phyloP scores from a whole-genome alignment of 116 monocot genomes.

The Dioscorea cayenensis region DNA sequence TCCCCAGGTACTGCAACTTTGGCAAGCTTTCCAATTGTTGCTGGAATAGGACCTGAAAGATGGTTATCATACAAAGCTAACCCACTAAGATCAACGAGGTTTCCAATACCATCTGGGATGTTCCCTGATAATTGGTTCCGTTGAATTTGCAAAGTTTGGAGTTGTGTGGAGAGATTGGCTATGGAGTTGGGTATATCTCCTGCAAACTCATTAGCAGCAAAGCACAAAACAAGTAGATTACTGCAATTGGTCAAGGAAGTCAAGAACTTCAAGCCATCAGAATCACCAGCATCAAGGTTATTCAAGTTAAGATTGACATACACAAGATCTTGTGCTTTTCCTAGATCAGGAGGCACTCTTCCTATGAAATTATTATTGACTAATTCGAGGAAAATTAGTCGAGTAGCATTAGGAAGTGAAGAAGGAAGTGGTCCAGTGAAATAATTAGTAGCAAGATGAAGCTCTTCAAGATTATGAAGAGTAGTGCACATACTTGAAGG shows the following conservation, averaged over 20 bases:
- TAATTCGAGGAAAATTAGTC: too few relatives aligned
- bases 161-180: constrained; percentile 22
- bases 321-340: neutral
- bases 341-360: neutral
- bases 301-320: neutral
- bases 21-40: neutral
- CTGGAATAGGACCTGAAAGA: constrained; percentile 4
- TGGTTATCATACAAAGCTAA: neutral
- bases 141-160: neutral
- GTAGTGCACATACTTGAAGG: too few relatives aligned
- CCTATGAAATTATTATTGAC: neutral
- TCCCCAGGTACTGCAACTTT: constrained; percentile 1
- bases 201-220: constrained; percentile 14
- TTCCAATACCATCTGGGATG: constrained; percentile 36
- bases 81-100: constrained; percentile 9
- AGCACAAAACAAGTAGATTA: neutral
- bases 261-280: neutral
- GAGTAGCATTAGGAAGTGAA: too few relatives aligned
- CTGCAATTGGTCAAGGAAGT: neutral
- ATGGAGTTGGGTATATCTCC: constrained; percentile 29
- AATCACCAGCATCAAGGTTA: neutral
- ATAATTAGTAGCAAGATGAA: too few relatives aligned
- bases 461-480: too few relatives aligned
- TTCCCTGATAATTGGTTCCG: constrained; percentile 20
- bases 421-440: too few relatives aligned